Percentiles rank a stretch among this genome's conserved stretches.
These are phyloP conservation scores for Hirsutella minnesotensis DNA, from an alignment of 2,329 filamentous ascomycete genomes.

Conservation along the genomic window DNA sequence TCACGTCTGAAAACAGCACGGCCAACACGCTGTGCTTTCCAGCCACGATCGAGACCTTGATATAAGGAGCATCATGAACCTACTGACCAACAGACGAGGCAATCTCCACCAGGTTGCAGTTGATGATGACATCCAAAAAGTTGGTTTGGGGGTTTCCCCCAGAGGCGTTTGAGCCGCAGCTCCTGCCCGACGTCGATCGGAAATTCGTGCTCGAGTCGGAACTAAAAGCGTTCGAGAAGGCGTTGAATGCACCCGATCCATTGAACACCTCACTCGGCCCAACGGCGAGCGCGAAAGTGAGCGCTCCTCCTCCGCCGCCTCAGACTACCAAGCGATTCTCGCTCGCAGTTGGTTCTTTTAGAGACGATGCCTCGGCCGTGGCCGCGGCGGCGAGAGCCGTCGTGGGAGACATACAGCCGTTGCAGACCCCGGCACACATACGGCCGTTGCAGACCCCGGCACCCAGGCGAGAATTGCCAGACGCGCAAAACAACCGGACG, in stretches of 20 bases:
- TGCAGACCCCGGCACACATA: background rate
- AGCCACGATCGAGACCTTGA: too few relatives aligned
- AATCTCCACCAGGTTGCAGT: too few relatives aligned
- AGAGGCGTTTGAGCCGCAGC: constrained; percentile 56
- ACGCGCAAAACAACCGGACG: constrained; percentile 86
- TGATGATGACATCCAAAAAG: too few relatives aligned
- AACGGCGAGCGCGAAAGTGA: constrained; percentile 26
- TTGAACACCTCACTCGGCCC: constrained; percentile 51
- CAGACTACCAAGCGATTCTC: constrained; percentile 31
- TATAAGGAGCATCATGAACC: too few relatives aligned
- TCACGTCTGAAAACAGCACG: too few relatives aligned
- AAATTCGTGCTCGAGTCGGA: constrained; percentile 67
- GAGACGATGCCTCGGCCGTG: constrained; percentile 23
- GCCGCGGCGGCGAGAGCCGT: constrained; percentile 19
- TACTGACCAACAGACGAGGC: too few relatives aligned
- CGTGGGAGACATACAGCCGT: background rate
- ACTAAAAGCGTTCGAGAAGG: constrained; percentile 66
- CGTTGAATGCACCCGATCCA: constrained; percentile 67
- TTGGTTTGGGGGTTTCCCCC: constrained; percentile 42
- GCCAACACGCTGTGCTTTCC: too few relatives aligned
- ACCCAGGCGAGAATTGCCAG: background rate
- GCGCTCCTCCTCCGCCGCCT: constrained; percentile 23
- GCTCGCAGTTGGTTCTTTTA: constrained; percentile 9
- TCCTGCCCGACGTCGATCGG: constrained; percentile 64
- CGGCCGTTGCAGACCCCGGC: too few relatives aligned